A percentile compares a stretch with the other conserved stretches of the same genome.
These are phyloP conservation scores for Aureobasidium sp. DNA, from an alignment of 2,329 filamentous ascomycete species.

Conservation along the genomic window DNA sequence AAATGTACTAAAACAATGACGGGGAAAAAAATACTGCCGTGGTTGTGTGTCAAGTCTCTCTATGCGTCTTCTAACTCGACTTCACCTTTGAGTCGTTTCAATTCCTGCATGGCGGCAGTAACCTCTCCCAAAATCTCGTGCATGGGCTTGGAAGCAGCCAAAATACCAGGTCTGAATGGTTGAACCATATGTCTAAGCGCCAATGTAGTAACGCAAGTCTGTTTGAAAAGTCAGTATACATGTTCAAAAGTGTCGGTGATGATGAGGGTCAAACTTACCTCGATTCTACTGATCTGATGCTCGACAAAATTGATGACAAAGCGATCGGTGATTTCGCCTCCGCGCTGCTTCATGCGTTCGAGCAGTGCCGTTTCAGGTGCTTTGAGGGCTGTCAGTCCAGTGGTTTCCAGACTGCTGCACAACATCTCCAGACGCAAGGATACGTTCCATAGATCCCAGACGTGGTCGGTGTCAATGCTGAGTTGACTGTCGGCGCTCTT, in stretches of 20 bases:
- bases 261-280: conserved; percentile 52
- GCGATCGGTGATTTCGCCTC: conserved; percentile 78
- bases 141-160: conserved; percentile 72
- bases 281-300: conserved; percentile 90
- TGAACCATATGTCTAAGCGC: conserved; percentile 68
- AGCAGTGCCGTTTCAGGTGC: conserved; percentile 76
- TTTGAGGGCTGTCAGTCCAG: conserved; percentile 54
- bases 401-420: conserved; percentile 76
- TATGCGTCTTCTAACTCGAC: neutral
- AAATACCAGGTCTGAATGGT: conserved; percentile 58
- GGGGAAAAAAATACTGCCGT: neutral
- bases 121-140: conserved; percentile 58
- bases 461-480: conserved; percentile 72
- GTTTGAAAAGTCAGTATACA: conserved; percentile 4
- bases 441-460: conserved; percentile 86
- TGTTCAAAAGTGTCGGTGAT: neutral
- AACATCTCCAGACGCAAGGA: conserved; percentile 87
- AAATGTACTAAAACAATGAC: neutral
- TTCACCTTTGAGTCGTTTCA: conserved; percentile 26
- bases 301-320: conserved; percentile 86
- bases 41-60: neutral
- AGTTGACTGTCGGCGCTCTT: conserved; percentile 54
- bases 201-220: conserved; percentile 77
- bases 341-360: conserved; percentile 61
- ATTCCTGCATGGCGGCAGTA: conserved; percentile 51